These are phyloP conservation scores for Strobilomyces dryophilus DNA, from an alignment of 768 basidiomycete genomes.

Conservation along the genomic window DNA sequence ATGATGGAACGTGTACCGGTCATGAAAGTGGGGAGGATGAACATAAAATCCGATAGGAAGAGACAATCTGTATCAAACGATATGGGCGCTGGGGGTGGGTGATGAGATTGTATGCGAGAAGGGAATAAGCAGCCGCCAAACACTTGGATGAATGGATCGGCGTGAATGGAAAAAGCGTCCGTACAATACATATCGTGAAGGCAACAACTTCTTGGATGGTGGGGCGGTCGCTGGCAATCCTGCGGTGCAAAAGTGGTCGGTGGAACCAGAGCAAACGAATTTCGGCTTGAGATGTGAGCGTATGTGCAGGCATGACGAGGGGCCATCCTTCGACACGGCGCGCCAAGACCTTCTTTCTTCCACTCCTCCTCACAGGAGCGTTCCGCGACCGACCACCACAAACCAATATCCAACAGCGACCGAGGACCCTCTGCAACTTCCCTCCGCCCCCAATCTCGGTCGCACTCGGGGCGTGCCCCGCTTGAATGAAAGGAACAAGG, in stretches of 20 bases:
- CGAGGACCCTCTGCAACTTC: conserved; percentile 32
- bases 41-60: conserved; percentile 25
- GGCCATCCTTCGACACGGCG: conserved; percentile 18
- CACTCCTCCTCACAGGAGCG: conserved; percentile 19
- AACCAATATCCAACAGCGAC: conserved; percentile 33
- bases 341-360: conserved; percentile 21
- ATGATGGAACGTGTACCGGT: conserved; percentile 23
- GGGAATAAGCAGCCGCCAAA: conserved; percentile 31
- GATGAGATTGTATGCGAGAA: conserved; percentile 21
- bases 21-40: conserved; percentile 14
- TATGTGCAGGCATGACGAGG: conserved; percentile 4
- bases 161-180: conserved; percentile 79
- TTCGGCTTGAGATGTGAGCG: conserved; percentile 19
- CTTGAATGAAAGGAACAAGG: conserved; percentile 31
- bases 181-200: conserved; percentile 49
- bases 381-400: conserved; percentile 32
- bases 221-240: conserved; percentile 17
- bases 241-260: conserved; percentile 16
- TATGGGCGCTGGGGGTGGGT: conserved; percentile 32
- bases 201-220: conserved; percentile 34
- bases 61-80: conserved; percentile 27
- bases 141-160: conserved; percentile 13
- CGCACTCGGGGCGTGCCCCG: conserved; percentile 41
- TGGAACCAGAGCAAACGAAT: conserved; percentile 9
- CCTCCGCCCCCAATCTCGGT: conserved; percentile 40